Evolutionary conservation across 345 rosid species (phyloP).

Genomic region (Camelina laxa): DNA sequence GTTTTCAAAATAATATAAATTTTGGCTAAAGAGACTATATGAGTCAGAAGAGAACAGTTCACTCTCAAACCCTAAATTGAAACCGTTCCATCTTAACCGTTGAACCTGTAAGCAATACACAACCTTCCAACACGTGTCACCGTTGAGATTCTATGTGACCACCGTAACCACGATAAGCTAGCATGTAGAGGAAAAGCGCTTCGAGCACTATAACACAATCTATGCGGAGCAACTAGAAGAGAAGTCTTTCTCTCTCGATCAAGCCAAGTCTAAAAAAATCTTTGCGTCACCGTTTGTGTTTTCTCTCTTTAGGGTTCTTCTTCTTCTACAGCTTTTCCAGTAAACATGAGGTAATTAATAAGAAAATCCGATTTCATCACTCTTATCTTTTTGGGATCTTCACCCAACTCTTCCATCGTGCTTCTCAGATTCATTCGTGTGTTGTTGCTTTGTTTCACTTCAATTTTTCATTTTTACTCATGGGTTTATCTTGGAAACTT

Average conservation of each 20-base stretch:
- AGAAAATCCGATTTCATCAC: not conserved
- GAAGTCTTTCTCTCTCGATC: conserved; percentile 25
- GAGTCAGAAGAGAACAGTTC: not conserved
- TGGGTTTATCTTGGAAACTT: conserved; percentile 14
- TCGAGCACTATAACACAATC: conserved; percentile 31
- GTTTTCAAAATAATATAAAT: not conserved
- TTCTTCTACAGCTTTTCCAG: conserved; percentile 34
- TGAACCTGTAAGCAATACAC: not conserved
- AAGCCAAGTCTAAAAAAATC: conserved; percentile 34
- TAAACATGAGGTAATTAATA: conserved; percentile 38
- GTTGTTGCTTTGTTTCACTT: conserved; percentile 19
- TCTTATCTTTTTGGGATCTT: conserved; percentile 6
- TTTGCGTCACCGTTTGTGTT: conserved; percentile 42
- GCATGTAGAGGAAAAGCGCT: conserved; percentile 12
- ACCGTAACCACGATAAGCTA: conserved; percentile 1
- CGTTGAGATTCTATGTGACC: conserved; percentile 17
- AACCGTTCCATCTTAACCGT: conserved; percentile 25
- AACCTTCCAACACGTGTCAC: not conserved
- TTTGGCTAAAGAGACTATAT: not conserved
- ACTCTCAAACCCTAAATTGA: conserved; percentile 30
- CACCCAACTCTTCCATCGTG: conserved; percentile 12
- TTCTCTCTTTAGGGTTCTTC: conserved; percentile 37
- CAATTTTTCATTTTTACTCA: not conserved
- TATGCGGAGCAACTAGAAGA: conserved; percentile 24
- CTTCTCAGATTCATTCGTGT: conserved; percentile 23